Base-by-base conservation (phyloP, 768 basidiomycete genomes). In the Kwoniella europaea region DNA sequence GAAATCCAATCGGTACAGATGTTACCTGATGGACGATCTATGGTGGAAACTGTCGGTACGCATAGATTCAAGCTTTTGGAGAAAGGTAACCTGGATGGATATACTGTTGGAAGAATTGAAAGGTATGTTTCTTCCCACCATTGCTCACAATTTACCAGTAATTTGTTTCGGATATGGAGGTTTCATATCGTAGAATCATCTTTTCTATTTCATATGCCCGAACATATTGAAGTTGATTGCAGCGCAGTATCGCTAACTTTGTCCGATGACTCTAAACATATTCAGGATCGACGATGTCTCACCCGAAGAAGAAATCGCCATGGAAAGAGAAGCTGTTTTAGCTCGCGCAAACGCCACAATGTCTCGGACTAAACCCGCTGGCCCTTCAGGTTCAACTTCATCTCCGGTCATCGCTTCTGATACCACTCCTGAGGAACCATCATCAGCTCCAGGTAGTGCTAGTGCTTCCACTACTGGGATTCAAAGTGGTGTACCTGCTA, bases 31-130 rank as follows among this genome's bases (percentile, higher is more conserved):
- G 96, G 96, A 13, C 86, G 94, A 60, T 93, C 92, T 83, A 88
- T 94, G 86, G 91, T 92, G 83, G 86, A 93, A 87, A 87, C 92
- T 4, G 85, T 87, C 79, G 91, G 91, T 10, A 85, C 85, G 12
- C 88, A 88, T 78, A 89, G 96, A 6, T 98, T 99, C 84, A 88
- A 92, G 69, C 87, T 98, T 70, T 84, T 96, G 69, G 93, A 97
- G 80, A 88, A 90, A 55, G 92, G 91, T 2, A 87, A 87, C 44
- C 83, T 93, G 64, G 96, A 99, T 80, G 96, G 96, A 3, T 98
- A 98, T 81, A 90, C 89, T 83, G 91, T 96, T 58, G 93, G 88
- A 13, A 86, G 92, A 62, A 88, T 94, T 52, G 93, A 96, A 81
- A 85, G 86, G 87, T 84, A 65, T 53, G 27, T 41, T 44, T 54